Base-by-base conservation (phyloP, 345 rosid species). In the Arabidopsis arenosa region DNA sequence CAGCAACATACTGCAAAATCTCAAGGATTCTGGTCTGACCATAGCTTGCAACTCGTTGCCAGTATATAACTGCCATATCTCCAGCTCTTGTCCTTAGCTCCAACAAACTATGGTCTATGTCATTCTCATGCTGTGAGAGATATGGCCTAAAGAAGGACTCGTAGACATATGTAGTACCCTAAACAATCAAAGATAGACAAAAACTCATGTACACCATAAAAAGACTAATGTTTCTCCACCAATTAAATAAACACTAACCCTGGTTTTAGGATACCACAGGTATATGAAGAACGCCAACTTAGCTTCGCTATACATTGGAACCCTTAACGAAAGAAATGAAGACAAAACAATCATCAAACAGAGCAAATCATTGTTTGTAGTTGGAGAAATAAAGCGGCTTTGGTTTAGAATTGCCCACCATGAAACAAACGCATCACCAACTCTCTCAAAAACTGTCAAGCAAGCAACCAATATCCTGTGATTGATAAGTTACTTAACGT, bases 221-320 rank as follows among this genome's bases (percentile, higher is more conserved):
- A 56, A 49, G 36, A 51, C 30, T 44, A 26, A 15, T 37, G 23
- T 49, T 35, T 49, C 41, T 58, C 21, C 21, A 65, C 10, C 21
- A 45, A 7, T 52, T 12, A 36, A 26, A 63, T 17, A 65, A 14
- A 60, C 40, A 51, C 86, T 37, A 84, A 91, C 96, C 72, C 80
- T 88, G 40, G 98, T 88, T 82, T 85, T 83, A 2, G 89, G 89
- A 74, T 87, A 85, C 96, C 97, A 88, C 26, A 93, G 82, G 79
- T 91, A 90, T 63, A 92, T 39, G 67, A 88, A 82, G 74, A 90
- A 83, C 48, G 93, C 95, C 83, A 94, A 75, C 79, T 92, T 90
- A 48, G 90, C 97, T 79, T 90, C 96, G 44, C 83, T 82, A 56
- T 91, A 90, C 93, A 91, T 80, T 1, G 95, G 96, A 58, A 94